Percentiles rank a stretch among this genome's conserved stretches.
phyloP scores from a whole-genome alignment of 2,329 filamentous ascomycete genomes.

The Alternaria longipes region DNA sequence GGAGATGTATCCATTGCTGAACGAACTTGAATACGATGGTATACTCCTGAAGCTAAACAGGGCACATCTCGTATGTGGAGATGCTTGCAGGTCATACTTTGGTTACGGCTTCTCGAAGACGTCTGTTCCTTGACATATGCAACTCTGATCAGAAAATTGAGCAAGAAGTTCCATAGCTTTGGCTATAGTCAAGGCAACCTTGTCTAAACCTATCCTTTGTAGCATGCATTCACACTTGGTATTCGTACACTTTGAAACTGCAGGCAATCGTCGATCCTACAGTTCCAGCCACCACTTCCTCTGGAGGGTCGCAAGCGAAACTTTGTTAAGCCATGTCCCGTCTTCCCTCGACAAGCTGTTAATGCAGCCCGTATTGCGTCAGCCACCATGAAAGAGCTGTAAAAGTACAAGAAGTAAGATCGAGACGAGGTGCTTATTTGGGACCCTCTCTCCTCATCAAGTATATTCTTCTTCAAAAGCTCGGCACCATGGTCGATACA shows the following conservation, averaged over 20 bases:
- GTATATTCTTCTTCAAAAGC: not conserved
- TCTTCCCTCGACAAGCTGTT: not conserved
- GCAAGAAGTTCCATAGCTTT: not conserved
- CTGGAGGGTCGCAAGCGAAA: not conserved
- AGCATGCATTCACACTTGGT: not conserved
- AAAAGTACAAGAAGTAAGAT: not conserved
- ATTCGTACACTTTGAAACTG: not conserved
- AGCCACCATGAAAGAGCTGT: not conserved
- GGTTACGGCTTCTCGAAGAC: not conserved
- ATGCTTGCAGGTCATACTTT: not conserved
- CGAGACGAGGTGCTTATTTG: not conserved
- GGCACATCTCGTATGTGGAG: not conserved
- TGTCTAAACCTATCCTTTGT: not conserved
- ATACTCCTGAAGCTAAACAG: not conserved
- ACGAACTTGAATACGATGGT: not conserved
- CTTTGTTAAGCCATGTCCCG: not conserved
- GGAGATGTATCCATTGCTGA: not conserved
- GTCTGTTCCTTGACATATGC: not conserved
- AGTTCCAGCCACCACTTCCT: not conserved
- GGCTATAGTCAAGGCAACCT: not conserved
- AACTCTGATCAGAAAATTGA: not conserved
- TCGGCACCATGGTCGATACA: not conserved
- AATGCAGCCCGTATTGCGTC: not conserved
- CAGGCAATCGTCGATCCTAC: not conserved
- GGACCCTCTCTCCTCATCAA: not conserved